Conservation (phyloP, 2,329 filamentous ascomycete genomes). For the Cladosporium sp. region DNA sequence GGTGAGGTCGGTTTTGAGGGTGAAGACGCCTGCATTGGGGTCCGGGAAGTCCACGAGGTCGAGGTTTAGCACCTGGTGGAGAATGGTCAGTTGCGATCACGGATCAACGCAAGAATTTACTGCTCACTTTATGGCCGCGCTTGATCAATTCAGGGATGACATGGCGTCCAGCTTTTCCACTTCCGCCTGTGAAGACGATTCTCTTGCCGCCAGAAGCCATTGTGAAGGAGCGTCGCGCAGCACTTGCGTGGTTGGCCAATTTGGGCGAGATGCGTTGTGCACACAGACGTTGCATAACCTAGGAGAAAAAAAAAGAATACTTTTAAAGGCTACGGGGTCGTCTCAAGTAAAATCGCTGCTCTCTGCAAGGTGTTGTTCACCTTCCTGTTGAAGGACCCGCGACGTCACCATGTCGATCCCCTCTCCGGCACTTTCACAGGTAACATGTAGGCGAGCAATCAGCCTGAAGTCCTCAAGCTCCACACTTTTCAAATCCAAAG, state of each 20-base stretch:
- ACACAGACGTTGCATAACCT: no score
- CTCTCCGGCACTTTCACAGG: no score
- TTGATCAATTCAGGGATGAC: constrained; percentile 48
- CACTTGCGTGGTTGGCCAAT: background rate
- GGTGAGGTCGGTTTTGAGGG: constrained; percentile 51
- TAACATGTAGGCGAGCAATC: no score
- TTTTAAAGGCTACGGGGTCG: no score
- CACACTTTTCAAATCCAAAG: no score
- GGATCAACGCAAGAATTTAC: background rate
- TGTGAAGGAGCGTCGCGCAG: background rate
- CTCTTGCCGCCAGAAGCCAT: constrained; percentile 32
- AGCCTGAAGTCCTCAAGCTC: no score
- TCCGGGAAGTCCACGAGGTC: constrained; percentile 43
- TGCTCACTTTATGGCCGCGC: constrained; percentile 39
- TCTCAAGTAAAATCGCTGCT: no score
- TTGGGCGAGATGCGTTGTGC: background rate
- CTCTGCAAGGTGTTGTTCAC: background rate
- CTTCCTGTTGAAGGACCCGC: background rate
- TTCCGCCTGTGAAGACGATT: constrained; percentile 50
- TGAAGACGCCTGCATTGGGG: constrained; percentile 40
- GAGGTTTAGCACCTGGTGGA: constrained; percentile 44
- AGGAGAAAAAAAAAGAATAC: no score
- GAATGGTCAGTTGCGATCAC: no score
- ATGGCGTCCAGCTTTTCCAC: constrained; percentile 48
- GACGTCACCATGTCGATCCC: background rate